Evolutionary conservation across 208 protist genomes (phyloP).

Genomic region (Phytomonas francai): DNA sequence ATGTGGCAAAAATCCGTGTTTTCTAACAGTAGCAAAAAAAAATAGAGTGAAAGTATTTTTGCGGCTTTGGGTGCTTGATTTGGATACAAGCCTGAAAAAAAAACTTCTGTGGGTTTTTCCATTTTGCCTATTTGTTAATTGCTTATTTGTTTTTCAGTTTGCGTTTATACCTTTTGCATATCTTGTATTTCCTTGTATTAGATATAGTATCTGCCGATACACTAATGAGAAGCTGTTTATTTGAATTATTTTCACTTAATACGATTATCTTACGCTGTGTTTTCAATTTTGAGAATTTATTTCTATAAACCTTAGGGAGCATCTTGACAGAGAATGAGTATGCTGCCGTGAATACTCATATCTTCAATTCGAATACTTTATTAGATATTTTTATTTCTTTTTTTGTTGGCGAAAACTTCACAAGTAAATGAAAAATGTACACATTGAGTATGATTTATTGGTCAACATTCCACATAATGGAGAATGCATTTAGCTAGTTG

Average conservation of each 20-base stretch:
- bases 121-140: constrained; percentile 9
- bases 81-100: background rate
- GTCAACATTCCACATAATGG: no score
- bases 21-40: background rate
- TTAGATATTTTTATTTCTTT: background rate
- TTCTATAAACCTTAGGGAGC: background rate
- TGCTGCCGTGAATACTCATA: constrained; percentile 2
- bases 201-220: no score
- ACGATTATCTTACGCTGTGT: constrained; percentile 11
- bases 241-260: background rate
- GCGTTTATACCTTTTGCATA: constrained; percentile 1
- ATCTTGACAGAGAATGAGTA: no score
- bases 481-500: no score
- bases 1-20: no score
- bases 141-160: background rate
- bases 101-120: constrained; percentile 1
- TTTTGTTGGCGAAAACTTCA: background rate
- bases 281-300: constrained; percentile 9
- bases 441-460: no score
- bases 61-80: background rate
- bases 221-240: no score
- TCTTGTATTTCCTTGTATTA: no score
- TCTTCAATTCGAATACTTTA: background rate
- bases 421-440: no score
- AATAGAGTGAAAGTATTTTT: constrained; percentile 10